These are phyloP conservation scores for Pichia sp. DNA, from an alignment of 1,139 yeast genomes.

Conservation along the genomic window DNA sequence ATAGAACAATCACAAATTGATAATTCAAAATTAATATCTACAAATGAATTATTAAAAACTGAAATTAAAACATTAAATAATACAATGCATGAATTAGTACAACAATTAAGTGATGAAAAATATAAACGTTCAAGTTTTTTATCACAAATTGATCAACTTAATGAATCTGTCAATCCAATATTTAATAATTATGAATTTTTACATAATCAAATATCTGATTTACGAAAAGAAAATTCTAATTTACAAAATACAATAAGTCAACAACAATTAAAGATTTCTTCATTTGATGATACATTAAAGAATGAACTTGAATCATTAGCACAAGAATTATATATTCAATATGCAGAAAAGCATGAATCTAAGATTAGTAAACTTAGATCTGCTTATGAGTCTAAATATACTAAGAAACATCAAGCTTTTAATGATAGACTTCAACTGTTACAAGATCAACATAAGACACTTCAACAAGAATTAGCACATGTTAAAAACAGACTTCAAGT, in stretches of 20 bases:
- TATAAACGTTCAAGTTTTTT: background rate
- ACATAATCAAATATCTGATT: background rate
- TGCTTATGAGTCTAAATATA: conserved; percentile 46
- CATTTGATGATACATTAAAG: conserved; percentile 40
- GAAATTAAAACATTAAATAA: conserved; percentile 4
- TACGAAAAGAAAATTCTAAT: conserved; percentile 4
- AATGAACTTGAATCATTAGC: conserved; percentile 51
- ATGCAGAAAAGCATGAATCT: conserved; percentile 62
- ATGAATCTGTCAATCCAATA: conserved; percentile 6
- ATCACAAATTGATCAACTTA: conserved; percentile 6
- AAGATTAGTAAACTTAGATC: conserved; percentile 51
- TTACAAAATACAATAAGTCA: conserved; percentile 2
- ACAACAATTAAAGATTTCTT: conserved; percentile 24
- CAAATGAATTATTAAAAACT: background rate
- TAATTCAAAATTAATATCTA: background rate
- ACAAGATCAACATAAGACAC: conserved; percentile 32
- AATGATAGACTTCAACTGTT: conserved; percentile 32
- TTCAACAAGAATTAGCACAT: conserved; percentile 39
- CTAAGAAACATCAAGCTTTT: conserved; percentile 33
- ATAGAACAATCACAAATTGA: conserved; percentile 5
- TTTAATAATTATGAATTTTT: conserved; percentile 1
- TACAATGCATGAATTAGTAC: conserved; percentile 1
- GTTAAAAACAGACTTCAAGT: conserved; percentile 38
- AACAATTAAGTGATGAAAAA: conserved; percentile 3
- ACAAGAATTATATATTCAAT: conserved; percentile 60